These are phyloP conservation scores for Colletotrichum agaves DNA, from an alignment of 2,329 filamentous ascomycete genomes.

Conservation along the genomic window DNA sequence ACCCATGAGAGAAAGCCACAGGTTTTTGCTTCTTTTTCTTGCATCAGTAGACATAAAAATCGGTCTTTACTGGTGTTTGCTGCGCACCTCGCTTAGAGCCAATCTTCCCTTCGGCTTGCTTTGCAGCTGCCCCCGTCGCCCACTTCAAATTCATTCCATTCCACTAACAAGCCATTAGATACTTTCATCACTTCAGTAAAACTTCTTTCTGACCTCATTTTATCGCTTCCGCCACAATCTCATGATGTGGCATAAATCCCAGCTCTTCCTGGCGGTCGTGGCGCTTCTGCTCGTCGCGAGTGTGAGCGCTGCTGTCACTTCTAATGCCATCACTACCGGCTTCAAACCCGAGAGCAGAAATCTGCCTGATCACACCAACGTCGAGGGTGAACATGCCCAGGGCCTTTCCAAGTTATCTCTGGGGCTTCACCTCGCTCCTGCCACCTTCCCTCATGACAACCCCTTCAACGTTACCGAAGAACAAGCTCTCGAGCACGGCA, in stretches of 20 bases:
- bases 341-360: too few species aligned
- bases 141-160: too few species aligned
- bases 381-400: not conserved
- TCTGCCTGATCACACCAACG: not conserved
- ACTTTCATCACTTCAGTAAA: not conserved
- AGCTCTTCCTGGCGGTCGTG: not conserved
- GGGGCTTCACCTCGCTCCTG: slow-evolving; percentile 17
- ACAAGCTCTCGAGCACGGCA: slow-evolving; percentile 19
- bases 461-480: slow-evolving; percentile 27
- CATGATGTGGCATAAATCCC: slow-evolving; percentile 1
- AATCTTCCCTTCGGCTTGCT: not conserved
- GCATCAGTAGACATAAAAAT: too few species aligned
- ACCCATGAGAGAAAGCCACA: too few species aligned
- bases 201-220: too few species aligned
- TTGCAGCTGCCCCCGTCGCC: too few species aligned
- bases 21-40: not conserved
- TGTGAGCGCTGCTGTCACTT: not conserved
- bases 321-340: not conserved
- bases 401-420: slow-evolving; percentile 4
- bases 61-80: too few species aligned
- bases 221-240: not conserved
- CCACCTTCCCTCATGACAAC: slow-evolving; percentile 15
- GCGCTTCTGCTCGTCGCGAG: not conserved
- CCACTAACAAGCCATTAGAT: not conserved
- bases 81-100: not conserved